phyloP scores from a whole-genome alignment of 306 rosid species.

The Rubus parviflorus region DNA sequence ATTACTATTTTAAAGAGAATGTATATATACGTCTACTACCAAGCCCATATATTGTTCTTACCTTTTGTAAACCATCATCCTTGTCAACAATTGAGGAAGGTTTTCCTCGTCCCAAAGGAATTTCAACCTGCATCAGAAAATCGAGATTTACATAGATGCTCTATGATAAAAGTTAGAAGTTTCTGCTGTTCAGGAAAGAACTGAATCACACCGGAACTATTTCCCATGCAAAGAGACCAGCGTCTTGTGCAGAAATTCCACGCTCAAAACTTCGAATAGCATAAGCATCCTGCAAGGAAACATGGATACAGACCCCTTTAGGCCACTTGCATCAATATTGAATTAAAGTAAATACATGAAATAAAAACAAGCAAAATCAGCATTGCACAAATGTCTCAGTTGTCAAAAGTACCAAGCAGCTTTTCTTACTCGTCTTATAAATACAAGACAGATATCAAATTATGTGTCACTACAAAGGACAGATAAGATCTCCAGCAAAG shows the following conservation, averaged over 20 bases:
- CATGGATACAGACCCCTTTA: neutral
- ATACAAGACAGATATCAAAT: neutral
- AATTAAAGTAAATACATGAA: neutral
- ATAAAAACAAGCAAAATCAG: neutral
- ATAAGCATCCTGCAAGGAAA: constrained; percentile 62
- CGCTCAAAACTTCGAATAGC: constrained; percentile 82
- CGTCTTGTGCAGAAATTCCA: constrained; percentile 74
- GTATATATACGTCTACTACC: constrained; percentile 10
- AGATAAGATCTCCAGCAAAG: neutral
- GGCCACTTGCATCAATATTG: neutral
- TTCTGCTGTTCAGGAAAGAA: constrained; percentile 18
- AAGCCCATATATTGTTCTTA: constrained; percentile 32
- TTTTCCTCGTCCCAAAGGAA: constrained; percentile 68
- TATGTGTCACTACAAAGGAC: neutral
- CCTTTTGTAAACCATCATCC: constrained; percentile 90
- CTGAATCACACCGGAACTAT: constrained; percentile 67
- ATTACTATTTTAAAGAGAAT: neutral
- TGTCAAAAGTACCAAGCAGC: neutral
- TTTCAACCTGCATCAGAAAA: constrained; percentile 62
- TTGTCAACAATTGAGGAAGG: constrained; percentile 55
- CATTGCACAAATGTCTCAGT: neutral
- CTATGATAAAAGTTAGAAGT: constrained; percentile 7
- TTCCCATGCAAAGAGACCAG: constrained; percentile 83
- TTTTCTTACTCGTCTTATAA: neutral
- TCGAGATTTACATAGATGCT: constrained; percentile 21